Conservation (phyloP, 2,329 filamentous ascomycete species). For the Lasiodiplodia theobromae region DNA sequence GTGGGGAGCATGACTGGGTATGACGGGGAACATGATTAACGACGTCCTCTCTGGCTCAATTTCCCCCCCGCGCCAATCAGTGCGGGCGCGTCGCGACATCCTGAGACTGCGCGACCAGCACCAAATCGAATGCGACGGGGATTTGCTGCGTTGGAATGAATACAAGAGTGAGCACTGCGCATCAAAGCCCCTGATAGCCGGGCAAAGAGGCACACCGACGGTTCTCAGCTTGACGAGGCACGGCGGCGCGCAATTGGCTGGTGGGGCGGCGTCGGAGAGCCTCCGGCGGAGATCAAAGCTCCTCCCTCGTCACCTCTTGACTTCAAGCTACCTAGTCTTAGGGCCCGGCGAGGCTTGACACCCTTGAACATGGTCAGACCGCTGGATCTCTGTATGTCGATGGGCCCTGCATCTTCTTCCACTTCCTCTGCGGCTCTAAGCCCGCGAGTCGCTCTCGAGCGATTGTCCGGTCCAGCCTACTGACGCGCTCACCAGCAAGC, state of each 20-base stretch:
- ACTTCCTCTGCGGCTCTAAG: slow-evolving; percentile 16
- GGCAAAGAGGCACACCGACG: slow-evolving; percentile 24
- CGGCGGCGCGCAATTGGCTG: slow-evolving; percentile 22
- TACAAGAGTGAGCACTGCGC: slow-evolving; percentile 21
- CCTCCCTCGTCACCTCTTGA: slow-evolving; percentile 30
- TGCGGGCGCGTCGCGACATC: slow-evolving; percentile 9
- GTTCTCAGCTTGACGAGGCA: slow-evolving; percentile 15
- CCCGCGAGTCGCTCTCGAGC: slow-evolving; percentile 13
- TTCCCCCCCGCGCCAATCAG: slow-evolving; percentile 15
- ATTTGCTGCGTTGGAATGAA: background rate
- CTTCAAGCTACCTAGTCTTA: slow-evolving; percentile 31
- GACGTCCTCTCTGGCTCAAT: slow-evolving; percentile 12
- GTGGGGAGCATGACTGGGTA: slow-evolving; percentile 7
- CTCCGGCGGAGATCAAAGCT: slow-evolving; percentile 29
- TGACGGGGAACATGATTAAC: slow-evolving; percentile 15
- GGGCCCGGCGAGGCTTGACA: slow-evolving; percentile 29
- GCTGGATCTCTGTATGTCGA: slow-evolving; percentile 29
- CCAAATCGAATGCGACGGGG: background rate
- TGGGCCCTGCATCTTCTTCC: slow-evolving; percentile 22
- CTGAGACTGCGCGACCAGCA: slow-evolving; percentile 17
- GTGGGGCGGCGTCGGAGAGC: slow-evolving; percentile 24
- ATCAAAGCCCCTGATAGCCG: slow-evolving; percentile 9
- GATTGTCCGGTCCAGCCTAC: slow-evolving; percentile 16
- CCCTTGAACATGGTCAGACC: slow-evolving; percentile 31
- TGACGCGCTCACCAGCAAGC: slow-evolving; percentile 21